Evolutionary conservation across 2,329 filamentous ascomycete species (phyloP).

Genomic region (Hypoxylon sp.): DNA sequence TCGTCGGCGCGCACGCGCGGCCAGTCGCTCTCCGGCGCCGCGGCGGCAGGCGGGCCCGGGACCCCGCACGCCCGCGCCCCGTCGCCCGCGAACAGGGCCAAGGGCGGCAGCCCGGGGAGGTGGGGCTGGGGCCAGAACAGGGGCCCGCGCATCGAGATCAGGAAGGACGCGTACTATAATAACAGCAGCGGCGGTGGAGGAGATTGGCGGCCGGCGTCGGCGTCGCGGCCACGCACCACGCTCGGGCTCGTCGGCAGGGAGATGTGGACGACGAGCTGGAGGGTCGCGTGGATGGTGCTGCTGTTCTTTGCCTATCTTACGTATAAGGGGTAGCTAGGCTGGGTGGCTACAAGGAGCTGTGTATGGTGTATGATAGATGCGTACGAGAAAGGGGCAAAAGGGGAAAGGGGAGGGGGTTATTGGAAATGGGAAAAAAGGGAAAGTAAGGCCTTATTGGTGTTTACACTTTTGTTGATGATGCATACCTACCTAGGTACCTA

Average conservation of each 20-base stretch:
- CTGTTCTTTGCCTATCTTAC: slow-evolving; percentile 73
- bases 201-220: slow-evolving; percentile 34
- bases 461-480: too few species aligned
- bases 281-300: slow-evolving; percentile 69
- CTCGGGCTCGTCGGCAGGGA: slow-evolving; percentile 63
- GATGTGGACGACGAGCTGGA: slow-evolving; percentile 66
- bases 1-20: slow-evolving; percentile 41
- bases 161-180: slow-evolving; percentile 54
- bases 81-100: slow-evolving; percentile 34
- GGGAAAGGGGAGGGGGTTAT: not conserved
- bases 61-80: slow-evolving; percentile 36
- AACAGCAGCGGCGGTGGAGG: slow-evolving; percentile 44
- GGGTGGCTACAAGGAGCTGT: not conserved
- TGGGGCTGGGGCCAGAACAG: slow-evolving; percentile 56
- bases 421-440: not conserved
- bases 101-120: slow-evolving; percentile 41
- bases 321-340: slow-evolving; percentile 61
- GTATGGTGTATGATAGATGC: not conserved
- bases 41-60: too few species aligned
- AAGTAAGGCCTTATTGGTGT: not conserved
- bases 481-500: too few species aligned
- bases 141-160: slow-evolving; percentile 62
- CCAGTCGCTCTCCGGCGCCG: slow-evolving; percentile 39
- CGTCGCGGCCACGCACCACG: slow-evolving; percentile 44
- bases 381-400: too few species aligned